Evolutionary conservation across 2,329 filamentous ascomycete species (phyloP).

Genomic region (Arthrobotrys entomopaga): DNA sequence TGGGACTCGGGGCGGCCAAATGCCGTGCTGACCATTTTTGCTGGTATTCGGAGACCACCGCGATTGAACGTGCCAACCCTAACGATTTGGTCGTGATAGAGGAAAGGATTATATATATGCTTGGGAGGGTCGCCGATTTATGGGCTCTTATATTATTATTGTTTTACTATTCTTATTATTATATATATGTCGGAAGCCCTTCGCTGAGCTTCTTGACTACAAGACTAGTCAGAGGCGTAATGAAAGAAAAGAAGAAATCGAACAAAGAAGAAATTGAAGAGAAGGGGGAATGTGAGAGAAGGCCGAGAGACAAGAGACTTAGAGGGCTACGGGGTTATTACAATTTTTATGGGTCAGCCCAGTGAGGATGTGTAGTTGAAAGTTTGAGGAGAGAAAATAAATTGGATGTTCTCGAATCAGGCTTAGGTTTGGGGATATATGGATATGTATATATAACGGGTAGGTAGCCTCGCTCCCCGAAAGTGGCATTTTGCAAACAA

Average conservation of each 20-base stretch:
- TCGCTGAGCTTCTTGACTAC: not conserved
- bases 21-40: constrained; percentile 24
- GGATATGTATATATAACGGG: constrained; percentile 34
- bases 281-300: constrained; percentile 20
- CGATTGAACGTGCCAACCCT: not conserved
- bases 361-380: constrained; percentile 17
- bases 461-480: constrained; percentile 21
- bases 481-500: constrained; percentile 28
- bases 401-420: constrained; percentile 21
- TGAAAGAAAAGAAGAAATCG: not conserved
- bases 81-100: not conserved
- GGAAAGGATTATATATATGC: not conserved
- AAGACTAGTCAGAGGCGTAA: not conserved
- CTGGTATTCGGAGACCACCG: constrained; percentile 12
- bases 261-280: constrained; percentile 7
- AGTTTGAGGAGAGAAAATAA: constrained; percentile 6
- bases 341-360: constrained; percentile 44
- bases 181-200: not conserved
- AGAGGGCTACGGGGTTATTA: constrained; percentile 9
- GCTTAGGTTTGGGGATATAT: constrained; percentile 2
- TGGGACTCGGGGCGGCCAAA: constrained; percentile 3
- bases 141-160: constrained; percentile 3
- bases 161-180: too few relatives aligned
- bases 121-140: constrained; percentile 1
- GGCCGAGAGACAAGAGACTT: not conserved